Conservation (phyloP, 257 asterid genomes). For the Nicotiana benthamiana region DNA sequence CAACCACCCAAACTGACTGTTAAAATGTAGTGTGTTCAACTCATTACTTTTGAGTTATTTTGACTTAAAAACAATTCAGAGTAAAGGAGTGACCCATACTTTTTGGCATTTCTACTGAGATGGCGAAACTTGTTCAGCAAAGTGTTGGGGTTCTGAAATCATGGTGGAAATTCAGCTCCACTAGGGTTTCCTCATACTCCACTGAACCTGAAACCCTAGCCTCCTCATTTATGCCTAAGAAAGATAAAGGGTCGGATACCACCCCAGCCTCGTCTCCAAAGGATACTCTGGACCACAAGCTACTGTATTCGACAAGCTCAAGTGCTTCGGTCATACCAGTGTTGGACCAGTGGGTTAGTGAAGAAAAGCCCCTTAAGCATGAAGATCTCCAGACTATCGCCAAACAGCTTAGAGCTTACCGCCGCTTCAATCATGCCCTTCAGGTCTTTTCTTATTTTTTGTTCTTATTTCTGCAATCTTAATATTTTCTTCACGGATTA, state of each 20-base stretch:
- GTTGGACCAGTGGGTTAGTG: not conserved
- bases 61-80: not conserved
- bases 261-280: not conserved
- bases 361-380: not conserved
- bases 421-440: slow-evolving; percentile 1
- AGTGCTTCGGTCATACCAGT: not conserved
- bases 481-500: not conserved
- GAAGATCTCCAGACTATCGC: not conserved
- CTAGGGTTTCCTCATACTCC: not conserved
- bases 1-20: no score
- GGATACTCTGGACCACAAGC: not conserved
- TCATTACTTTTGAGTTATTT: no score
- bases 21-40: no score
- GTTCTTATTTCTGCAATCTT: not conserved
- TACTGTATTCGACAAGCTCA: not conserved
- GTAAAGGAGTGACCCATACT: not conserved
- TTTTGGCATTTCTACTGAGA: not conserved
- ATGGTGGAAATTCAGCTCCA: not conserved
- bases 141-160: not conserved
- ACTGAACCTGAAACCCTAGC: not conserved
- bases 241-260: not conserved
- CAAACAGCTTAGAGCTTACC: not conserved
- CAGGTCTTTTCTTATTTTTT: not conserved
- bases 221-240: not conserved
- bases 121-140: not conserved